Conservation (phyloP, 2,329 filamentous ascomycete species). For the Chaetomiaceae sp. region DNA sequence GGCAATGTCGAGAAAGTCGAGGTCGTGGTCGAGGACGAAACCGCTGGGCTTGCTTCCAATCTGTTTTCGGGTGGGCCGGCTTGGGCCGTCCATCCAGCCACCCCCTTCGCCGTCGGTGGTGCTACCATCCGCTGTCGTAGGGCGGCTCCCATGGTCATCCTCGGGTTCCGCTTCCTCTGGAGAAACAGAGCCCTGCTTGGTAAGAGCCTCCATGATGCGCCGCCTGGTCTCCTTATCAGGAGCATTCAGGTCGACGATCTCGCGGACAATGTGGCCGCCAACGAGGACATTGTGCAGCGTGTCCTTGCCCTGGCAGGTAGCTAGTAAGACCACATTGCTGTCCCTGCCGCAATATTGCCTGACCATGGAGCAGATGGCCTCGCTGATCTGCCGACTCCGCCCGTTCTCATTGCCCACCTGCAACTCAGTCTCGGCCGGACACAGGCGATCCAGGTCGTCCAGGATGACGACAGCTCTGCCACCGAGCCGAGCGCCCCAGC, state of each 20-base stretch:
- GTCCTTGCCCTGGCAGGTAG: conserved; percentile 90
- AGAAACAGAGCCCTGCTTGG: conserved; percentile 49
- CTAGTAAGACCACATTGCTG: conserved; percentile 78
- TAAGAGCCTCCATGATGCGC: conserved; percentile 76
- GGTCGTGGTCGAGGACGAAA: conserved; percentile 67
- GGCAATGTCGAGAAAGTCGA: conserved; percentile 90
- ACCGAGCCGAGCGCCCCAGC: conserved; percentile 84
- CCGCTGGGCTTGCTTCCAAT: conserved; percentile 45
- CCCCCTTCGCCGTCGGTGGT: conserved; percentile 46
- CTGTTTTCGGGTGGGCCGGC: conserved; percentile 46
- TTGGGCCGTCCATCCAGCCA: conserved; percentile 73
- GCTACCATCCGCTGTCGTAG: conserved; percentile 53
- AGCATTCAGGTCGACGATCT: conserved; percentile 84
- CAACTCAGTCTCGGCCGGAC: conserved; percentile 88
- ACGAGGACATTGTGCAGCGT: conserved; percentile 85
- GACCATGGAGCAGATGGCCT: conserved; percentile 77
- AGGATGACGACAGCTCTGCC: conserved; percentile 81
- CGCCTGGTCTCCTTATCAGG: conserved; percentile 88
- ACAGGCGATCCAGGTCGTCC: conserved; percentile 90
- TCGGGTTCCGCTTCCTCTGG: conserved; percentile 34
- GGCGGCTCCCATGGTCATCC: conserved; percentile 47
- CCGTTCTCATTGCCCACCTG: conserved; percentile 93
- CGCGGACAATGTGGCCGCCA: conserved; percentile 85
- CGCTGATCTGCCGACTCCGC: conserved; percentile 85
- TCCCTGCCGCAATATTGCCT: conserved; percentile 77